Percentiles rank a stretch among this genome's conserved stretches.
These are phyloP conservation scores for Allantophomopsis cytisporea DNA, from an alignment of 2,329 filamentous ascomycete genomes.

Conservation along the genomic window DNA sequence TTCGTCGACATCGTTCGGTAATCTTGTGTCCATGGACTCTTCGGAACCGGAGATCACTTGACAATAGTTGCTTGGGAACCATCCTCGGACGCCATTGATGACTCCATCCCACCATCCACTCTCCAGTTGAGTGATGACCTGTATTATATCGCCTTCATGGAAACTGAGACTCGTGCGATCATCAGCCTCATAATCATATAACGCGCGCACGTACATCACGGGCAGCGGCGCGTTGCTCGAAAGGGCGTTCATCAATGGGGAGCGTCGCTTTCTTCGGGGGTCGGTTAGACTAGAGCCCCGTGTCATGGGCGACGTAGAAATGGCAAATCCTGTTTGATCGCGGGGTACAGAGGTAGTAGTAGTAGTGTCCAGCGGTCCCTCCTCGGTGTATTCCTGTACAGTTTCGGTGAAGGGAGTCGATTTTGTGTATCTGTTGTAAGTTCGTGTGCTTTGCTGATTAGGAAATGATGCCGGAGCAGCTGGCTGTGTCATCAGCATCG, in stretches of 20 bases:
- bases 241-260: constrained; percentile 43
- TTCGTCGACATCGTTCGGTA: constrained; percentile 43
- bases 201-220: constrained; percentile 82
- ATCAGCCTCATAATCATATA: constrained; percentile 97
- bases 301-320: constrained; percentile 6
- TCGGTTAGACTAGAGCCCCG: background rate
- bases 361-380: background rate
- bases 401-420: constrained; percentile 5
- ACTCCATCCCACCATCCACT: constrained; percentile 99
- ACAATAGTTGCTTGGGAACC: constrained; percentile 99
- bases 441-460: constrained; percentile 13
- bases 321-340: constrained; percentile 2
- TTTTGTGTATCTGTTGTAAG: constrained; percentile 8
- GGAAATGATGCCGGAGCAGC: constrained; percentile 15
- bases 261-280: constrained; percentile 6
- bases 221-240: constrained; percentile 44
- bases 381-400: constrained; percentile 7
- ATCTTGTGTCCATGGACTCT: background rate
- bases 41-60: constrained; percentile 67
- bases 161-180: constrained; percentile 96
- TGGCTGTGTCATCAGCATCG: constrained; percentile 36
- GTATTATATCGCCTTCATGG: constrained; percentile 91
- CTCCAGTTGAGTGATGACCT: constrained; percentile 95
- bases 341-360: constrained; percentile 1
- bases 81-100: constrained; percentile 90